A percentile compares a stretch with the other conserved stretches of the same genome.
These are phyloP conservation scores for Ceratocystis eucalypticola DNA, from an alignment of 2,329 filamentous ascomycete species.

Conservation along the genomic window DNA sequence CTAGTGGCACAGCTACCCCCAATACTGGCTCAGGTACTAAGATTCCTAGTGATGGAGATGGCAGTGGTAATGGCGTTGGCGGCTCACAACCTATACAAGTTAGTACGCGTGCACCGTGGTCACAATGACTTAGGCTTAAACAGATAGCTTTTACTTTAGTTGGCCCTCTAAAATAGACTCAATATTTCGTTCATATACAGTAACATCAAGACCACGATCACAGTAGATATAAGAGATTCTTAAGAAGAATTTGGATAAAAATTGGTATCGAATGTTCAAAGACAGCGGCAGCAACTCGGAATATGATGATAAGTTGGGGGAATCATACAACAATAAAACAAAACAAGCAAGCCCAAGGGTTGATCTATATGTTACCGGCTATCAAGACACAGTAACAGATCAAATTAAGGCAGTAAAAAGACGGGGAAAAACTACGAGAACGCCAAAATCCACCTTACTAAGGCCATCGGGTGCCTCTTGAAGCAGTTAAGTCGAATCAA, in stretches of 20 bases:
- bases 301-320: constrained; percentile 15
- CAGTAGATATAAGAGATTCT: background rate
- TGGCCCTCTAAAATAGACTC: no score
- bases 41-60: constrained; percentile 15
- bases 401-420: constrained; percentile 3
- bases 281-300: constrained; percentile 11
- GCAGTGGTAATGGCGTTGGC: constrained; percentile 8
- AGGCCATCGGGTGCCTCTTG: background rate
- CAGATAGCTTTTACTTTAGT: no score
- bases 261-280: constrained; percentile 13
- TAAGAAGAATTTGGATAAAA: background rate
- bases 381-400: background rate
- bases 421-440: background rate
- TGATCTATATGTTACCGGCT: background rate
- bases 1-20: constrained; percentile 13
- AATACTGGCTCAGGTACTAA: background rate
- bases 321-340: constrained; percentile 19
- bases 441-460: background rate
- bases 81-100: background rate
- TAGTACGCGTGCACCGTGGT: constrained; percentile 37
- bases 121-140: constrained; percentile 24
- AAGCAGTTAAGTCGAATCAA: background rate
- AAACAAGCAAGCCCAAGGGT: constrained; percentile 8
- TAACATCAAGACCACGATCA: background rate
- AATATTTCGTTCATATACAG: background rate